Evolutionary conservation across 2,329 filamentous ascomycete genomes (phyloP), one percentile per base, ranked within the genome.

Genomic region (Venturiaceae sp.): DNA sequence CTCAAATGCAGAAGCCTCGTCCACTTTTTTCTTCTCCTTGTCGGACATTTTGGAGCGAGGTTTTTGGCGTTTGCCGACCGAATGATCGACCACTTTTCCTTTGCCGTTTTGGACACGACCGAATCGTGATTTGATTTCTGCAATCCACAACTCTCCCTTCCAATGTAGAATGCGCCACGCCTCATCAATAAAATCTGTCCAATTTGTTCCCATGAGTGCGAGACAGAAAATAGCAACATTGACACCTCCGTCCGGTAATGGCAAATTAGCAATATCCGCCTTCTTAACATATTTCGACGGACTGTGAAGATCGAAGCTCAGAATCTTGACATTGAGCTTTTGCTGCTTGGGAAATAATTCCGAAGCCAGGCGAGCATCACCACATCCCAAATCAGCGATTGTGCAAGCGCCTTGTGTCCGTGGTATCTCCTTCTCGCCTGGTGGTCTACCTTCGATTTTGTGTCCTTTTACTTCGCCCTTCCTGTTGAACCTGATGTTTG

Each of bases 151-250:
- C 77, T 99, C 94, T 64, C 94, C 94, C 68, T 94, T 92, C 82
- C 91, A 92, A 68, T 90, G 87, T 62, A 99, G 81, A 55, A 97
- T 80, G 57, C 94, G 86, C 77, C 90, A 95, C 14, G 92, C 92
- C 75, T 99, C 94, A 74, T 97, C 94, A 66, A 99, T 83, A 71
- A 99, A 97, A 66, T 90, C 86, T 57, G 95, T 82, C 92, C 94
- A 99, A 75, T 99, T 99, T 58, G 94, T 99, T 68, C 94, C 94
- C 94, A 99, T 99, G 60, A 99, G 83, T 54, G 92, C 94, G 33
- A 99, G 81, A 72, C 94, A 99, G 78, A 97, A 97, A 64, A 99
- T 86, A 53, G 89, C 89, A 5, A 99, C 80, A 71, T 99, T 91
- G 61, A 91, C 85, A 62, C 82, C 84, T 47, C 84, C 86, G 64